These are phyloP conservation scores for Piromyces finnis DNA, from an alignment of 192 early-diverging fungal species.

Conservation along the genomic window DNA sequence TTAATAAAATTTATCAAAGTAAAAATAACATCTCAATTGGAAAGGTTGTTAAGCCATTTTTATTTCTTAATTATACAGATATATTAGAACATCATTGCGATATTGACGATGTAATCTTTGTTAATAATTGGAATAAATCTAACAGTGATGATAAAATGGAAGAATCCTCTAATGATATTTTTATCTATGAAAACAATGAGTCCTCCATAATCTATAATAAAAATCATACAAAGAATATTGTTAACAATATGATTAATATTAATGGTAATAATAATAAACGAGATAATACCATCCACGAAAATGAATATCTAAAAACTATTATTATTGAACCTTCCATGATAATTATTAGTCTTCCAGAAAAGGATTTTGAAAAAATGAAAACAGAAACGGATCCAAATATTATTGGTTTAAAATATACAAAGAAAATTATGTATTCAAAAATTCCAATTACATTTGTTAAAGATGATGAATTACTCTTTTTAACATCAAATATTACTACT, in stretches of 20 bases:
- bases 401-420: neutral
- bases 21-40: neutral
- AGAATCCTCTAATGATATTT: neutral
- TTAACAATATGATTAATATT: neutral
- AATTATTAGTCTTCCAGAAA: neutral
- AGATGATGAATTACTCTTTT: neutral
- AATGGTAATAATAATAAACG: neutral
- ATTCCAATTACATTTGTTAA: neutral
- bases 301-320: neutral
- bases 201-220: neutral
- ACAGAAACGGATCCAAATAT: neutral
- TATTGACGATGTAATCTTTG: neutral
- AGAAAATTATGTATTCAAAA: neutral
- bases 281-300: neutral
- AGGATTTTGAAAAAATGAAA: neutral
- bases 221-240: too few species aligned
- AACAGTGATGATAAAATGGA: neutral
- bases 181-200: neutral
- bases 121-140: neutral
- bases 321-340: neutral
- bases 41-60: neutral
- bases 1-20: neutral
- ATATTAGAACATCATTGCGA: neutral
- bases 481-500: neutral
- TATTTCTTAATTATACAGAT: neutral